Percentiles rank a stretch among this genome's conserved stretches.
These are phyloP conservation scores for Thalassiosira profunda DNA, from an alignment of 108 stramenopile species.

Conservation along the genomic window DNA sequence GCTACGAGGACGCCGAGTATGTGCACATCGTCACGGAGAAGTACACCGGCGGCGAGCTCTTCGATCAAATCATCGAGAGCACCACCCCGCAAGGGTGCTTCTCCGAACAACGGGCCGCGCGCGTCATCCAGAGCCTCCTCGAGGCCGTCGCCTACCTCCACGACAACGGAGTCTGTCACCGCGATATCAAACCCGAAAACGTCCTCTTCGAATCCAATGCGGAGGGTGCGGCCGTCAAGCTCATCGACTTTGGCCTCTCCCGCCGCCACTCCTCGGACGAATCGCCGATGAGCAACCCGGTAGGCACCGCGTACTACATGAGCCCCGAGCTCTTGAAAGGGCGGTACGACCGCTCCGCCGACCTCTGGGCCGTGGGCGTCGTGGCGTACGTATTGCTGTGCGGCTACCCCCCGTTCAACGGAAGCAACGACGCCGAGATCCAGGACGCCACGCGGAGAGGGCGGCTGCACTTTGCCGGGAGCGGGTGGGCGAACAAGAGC, in stretches of 20 bases:
- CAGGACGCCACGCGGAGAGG: conserved; percentile 3
- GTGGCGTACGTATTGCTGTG: conserved; percentile 74
- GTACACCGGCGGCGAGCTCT: conserved; percentile 67
- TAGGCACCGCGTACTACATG: conserved; percentile 67
- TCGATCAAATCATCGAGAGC: conserved; percentile 29
- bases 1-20: conserved; percentile 40
- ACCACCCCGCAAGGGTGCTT: conserved; percentile 14
- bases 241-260: conserved; percentile 82
- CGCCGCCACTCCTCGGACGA: conserved; percentile 1
- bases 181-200: conserved; percentile 82
- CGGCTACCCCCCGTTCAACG: conserved; percentile 68
- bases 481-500: conserved; percentile 12
- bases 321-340: conserved; percentile 62
- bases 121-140: conserved; percentile 34
- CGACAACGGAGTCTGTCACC: conserved; percentile 63
- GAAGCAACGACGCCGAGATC: conserved; percentile 8
- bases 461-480: neutral
- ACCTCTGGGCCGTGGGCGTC: conserved; percentile 83
- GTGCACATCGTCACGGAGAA: conserved; percentile 59
- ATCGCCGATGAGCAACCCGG: conserved; percentile 31
- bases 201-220: conserved; percentile 51
- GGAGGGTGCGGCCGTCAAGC: conserved; percentile 52
- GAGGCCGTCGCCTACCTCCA: conserved; percentile 57
- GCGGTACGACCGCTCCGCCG: conserved; percentile 47
- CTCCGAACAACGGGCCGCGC: conserved; percentile 45